Conservation (phyloP, 805 yeast genomes). For the Saccharomycopsis sp. region DNA sequence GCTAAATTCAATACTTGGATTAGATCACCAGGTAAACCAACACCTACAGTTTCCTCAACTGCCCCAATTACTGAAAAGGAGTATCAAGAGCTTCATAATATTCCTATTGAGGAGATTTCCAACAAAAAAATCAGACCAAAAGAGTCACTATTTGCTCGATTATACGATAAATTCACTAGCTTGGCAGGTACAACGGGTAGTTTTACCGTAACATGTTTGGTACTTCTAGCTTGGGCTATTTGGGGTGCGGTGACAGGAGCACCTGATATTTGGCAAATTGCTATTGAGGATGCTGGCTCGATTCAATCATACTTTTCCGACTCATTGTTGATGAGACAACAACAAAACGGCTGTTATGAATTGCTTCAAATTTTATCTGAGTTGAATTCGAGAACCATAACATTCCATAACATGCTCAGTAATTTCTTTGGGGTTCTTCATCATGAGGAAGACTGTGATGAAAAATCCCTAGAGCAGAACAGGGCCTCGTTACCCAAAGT, state of each 20-base stretch:
- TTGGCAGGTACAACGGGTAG: slow-evolving; percentile 27
- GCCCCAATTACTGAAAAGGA: neutral
- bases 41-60: neutral
- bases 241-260: slow-evolving; percentile 28
- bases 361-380: slow-evolving; percentile 26
- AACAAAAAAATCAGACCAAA: neutral
- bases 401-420: slow-evolving; percentile 23
- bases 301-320: slow-evolving; percentile 36
- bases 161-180: slow-evolving; percentile 25
- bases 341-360: slow-evolving; percentile 27
- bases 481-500: neutral
- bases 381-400: slow-evolving; percentile 27
- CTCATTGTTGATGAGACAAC: slow-evolving; percentile 36
- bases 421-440: slow-evolving; percentile 1
- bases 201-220: slow-evolving; percentile 26
- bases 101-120: neutral
- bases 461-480: neutral
- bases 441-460: neutral
- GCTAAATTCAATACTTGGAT: neutral
- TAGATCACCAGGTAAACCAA: neutral
- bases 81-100: neutral
- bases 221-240: slow-evolving; percentile 27
- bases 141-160: slow-evolving; percentile 20
- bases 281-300: slow-evolving; percentile 37
- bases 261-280: slow-evolving; percentile 34